Conservation (phyloP, 345 rosid genomes). For the Linum trigynum region DNA sequence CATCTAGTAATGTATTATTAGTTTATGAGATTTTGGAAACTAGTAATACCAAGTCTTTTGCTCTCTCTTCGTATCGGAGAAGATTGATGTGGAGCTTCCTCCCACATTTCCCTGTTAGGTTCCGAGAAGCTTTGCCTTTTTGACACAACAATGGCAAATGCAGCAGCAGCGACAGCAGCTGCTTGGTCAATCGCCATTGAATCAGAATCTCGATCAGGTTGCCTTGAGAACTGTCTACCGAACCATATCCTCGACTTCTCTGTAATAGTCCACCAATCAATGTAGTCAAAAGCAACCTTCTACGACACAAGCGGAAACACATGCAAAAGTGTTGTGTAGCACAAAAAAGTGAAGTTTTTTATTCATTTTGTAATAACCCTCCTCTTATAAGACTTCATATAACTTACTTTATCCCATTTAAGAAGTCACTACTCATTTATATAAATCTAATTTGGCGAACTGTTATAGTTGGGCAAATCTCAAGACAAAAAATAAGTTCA, state of each 20-base stretch:
- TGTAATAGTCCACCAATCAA: slow-evolving; percentile 20
- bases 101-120: slow-evolving; percentile 2
- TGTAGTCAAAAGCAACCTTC: too few relatives aligned
- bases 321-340: too few relatives aligned
- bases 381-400: too few relatives aligned
- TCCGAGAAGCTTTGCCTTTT: slow-evolving; percentile 13
- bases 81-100: slow-evolving; percentile 7
- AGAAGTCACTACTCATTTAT: too few relatives aligned
- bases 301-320: too few relatives aligned
- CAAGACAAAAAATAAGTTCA: too few relatives aligned
- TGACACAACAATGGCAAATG: slow-evolving; percentile 22
- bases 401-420: too few relatives aligned
- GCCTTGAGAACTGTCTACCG: slow-evolving; percentile 16
- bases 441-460: too few relatives aligned
- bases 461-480: too few relatives aligned
- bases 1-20: neutral
- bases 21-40: neutral
- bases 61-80: slow-evolving; percentile 19
- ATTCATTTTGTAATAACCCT: too few relatives aligned
- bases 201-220: slow-evolving; percentile 14
- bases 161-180: slow-evolving; percentile 44
- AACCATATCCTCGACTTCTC: slow-evolving; percentile 41
- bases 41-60: slow-evolving; percentile 16
- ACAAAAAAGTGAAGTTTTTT: too few relatives aligned
- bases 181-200: slow-evolving; percentile 19